phyloP scores from a whole-genome alignment of 768 basidiomycete genomes.

The Tubosaeta sp. region DNA sequence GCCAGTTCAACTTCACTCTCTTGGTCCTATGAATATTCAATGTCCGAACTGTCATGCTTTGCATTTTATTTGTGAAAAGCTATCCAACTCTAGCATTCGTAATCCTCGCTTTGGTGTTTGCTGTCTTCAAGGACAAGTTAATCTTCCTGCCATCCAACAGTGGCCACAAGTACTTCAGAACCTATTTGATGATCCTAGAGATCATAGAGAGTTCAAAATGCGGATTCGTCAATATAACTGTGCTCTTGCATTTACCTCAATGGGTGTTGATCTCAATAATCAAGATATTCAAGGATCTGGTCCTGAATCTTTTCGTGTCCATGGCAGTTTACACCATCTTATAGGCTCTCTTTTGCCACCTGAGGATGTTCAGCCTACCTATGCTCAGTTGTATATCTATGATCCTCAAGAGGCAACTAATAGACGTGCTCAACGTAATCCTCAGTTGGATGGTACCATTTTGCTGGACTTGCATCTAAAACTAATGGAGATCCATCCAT shows the following conservation, averaged over 20 bases:
- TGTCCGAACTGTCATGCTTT: constrained; percentile 17
- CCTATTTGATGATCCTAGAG: constrained; percentile 13
- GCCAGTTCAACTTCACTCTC: constrained; percentile 1
- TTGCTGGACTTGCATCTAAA: constrained; percentile 25
- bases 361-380: constrained; percentile 19
- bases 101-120: constrained; percentile 23
- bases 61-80: constrained; percentile 15
- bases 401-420: constrained; percentile 35
- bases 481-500: constrained; percentile 20
- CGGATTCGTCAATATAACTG: constrained; percentile 40
- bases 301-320: constrained; percentile 17
- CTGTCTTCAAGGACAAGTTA: constrained; percentile 26
- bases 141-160: constrained; percentile 14
- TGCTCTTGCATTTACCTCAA: constrained; percentile 18
- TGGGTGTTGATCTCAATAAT: not conserved
- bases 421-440: constrained; percentile 20
- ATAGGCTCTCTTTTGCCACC: constrained; percentile 31
- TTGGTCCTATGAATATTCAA: constrained; percentile 5
- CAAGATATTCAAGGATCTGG: not conserved
- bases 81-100: not conserved
- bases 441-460: constrained; percentile 11
- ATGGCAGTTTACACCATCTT: constrained; percentile 34
- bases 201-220: constrained; percentile 18
- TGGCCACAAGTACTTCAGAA: constrained; percentile 14
- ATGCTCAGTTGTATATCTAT: constrained; percentile 41